Evolutionary conservation across 345 rosid genomes (phyloP).

Genomic region (Corymbia maculata): DNA sequence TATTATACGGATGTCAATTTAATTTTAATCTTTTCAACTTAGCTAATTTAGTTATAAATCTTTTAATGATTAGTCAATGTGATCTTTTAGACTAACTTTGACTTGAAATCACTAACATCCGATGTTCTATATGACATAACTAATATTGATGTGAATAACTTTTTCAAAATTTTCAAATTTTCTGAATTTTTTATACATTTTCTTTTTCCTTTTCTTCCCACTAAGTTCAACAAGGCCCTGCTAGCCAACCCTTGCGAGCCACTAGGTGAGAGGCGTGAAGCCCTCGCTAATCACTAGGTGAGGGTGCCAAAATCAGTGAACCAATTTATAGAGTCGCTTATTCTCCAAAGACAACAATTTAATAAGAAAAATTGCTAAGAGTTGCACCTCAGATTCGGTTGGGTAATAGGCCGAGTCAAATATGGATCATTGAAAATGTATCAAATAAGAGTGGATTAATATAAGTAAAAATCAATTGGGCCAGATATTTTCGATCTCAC

Average conservation of each 20-base stretch:
- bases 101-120: too few relatives aligned
- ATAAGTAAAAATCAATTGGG: background rate
- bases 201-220: rapidly evolving
- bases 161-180: too few relatives aligned
- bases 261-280: background rate
- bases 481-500: background rate
- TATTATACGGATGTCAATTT: too few relatives aligned
- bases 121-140: too few relatives aligned
- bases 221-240: background rate
- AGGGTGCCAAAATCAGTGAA: background rate
- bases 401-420: too few relatives aligned
- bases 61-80: too few relatives aligned
- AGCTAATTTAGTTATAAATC: too few relatives aligned
- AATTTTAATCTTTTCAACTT: too few relatives aligned
- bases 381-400: background rate
- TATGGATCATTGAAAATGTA: too few relatives aligned
- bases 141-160: too few relatives aligned
- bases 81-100: too few relatives aligned
- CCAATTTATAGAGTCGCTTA: background rate
- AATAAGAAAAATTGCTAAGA: background rate
- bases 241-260: background rate
- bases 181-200: too few relatives aligned
- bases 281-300: background rate
- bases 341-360: background rate
- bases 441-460: background rate